A percentile compares a stretch with the other conserved stretches of the same genome.
Evolutionary conservation across 1,139 yeast genomes (phyloP).

Genomic region (Nakaseomyces sp.): DNA sequence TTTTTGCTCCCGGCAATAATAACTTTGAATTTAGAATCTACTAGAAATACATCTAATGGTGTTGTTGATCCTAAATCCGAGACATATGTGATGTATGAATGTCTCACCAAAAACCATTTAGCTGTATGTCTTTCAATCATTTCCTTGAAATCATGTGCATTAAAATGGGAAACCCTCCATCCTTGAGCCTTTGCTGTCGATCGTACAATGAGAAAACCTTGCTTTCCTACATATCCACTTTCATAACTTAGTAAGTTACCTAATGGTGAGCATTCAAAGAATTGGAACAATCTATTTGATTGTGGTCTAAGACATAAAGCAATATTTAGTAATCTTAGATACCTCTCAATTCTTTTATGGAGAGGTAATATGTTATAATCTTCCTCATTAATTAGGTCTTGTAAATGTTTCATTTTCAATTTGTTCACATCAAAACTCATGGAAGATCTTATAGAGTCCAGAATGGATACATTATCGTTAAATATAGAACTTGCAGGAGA

Average conservation of each 20-base stretch:
- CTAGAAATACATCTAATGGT: constrained; percentile 82
- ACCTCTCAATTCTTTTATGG: constrained; percentile 42
- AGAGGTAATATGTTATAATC: constrained; percentile 25
- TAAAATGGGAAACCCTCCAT: constrained; percentile 91
- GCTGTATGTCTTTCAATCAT: constrained; percentile 86
- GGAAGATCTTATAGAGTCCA: constrained; percentile 1
- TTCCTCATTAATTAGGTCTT: constrained; percentile 26
- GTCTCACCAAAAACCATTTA: constrained; percentile 85
- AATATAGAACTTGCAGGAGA: not conserved
- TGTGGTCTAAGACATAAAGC: constrained; percentile 66
- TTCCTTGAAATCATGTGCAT: constrained; percentile 65
- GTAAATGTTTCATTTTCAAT: constrained; percentile 26
- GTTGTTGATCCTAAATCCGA: constrained; percentile 79
- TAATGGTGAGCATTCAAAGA: constrained; percentile 82
- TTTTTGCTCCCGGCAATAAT: constrained; percentile 40
- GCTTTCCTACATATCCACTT: constrained; percentile 75
- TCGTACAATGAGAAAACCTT: constrained; percentile 72
- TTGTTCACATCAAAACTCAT: constrained; percentile 17
- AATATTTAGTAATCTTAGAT: constrained; percentile 53
- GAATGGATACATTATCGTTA: not conserved
- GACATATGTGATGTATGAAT: constrained; percentile 77
- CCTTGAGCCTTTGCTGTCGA: constrained; percentile 85
- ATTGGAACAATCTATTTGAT: constrained; percentile 71
- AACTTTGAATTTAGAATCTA: constrained; percentile 62
- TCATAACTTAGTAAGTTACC: constrained; percentile 80